Base-by-base conservation (phyloP, 2,329 filamentous ascomycete genomes). In the Colletotrichum somersetense region DNA sequence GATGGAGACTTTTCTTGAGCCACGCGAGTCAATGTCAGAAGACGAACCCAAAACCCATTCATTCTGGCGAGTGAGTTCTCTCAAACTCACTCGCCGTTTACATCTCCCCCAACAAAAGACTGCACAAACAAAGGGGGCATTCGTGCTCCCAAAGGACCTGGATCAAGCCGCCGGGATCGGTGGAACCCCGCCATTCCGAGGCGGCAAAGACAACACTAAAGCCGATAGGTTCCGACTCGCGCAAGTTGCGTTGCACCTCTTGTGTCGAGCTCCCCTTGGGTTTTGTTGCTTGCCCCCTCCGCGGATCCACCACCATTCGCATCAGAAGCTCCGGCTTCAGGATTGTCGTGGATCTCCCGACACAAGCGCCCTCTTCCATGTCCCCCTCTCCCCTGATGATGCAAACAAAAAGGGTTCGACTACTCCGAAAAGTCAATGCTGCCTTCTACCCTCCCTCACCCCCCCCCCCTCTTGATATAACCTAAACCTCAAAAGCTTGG, bases 281-380 rank as follows among this genome's bases (percentile, higher is more conserved):
- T 26, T 26, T 26, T 48, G 46, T 48, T 20, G 11, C 46, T 6
- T 14, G 26, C 26, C 26, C 26, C 33, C 66, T 44, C 66, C 44
- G 33, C 61, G 46, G 44, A n/a, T 58, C 26, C 26, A 26, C 44
- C 61, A 57, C 44, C 66, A n/a, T 53, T 26, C 53, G 52, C 66
- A 55, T 44, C 35, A 44, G 18, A 52, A 42, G 40, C 33, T 68
- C 33, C 66, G 42, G 50, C 52, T 26, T 44, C 55, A 42, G 48
- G 16, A 42, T 57, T 57, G 52, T 65, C 44, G 20, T 58, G 23
- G 40, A 62, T 26, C n/a, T 14, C 35, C 30, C 46, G 16, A 16
- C 10, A 20, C 23, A n/a, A 38, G 40, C n/a, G 44, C 12, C 38
- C 35, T 53, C 58, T 52, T 30, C 58, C 58, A 58, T 69, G 42